Evolutionary conservation across 2,329 filamentous ascomycete genomes (phyloP), one percentile per base, ranked within the genome.

Genomic region (Nectriaceae sp.): DNA sequence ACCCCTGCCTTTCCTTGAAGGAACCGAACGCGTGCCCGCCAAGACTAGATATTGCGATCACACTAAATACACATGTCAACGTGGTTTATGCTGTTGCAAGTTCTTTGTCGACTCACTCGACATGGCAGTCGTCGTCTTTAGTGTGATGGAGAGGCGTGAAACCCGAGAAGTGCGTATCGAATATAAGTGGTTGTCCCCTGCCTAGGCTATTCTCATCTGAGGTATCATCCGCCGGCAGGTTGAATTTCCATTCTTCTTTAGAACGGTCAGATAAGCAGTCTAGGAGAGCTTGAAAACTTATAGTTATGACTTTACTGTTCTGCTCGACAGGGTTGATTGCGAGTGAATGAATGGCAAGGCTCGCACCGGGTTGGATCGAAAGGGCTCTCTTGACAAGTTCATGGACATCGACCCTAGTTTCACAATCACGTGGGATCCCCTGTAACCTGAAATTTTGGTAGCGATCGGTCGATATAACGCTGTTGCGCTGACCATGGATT

Each of bases 21-120:
- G 49, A 52, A 26, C 49, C 49, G 22, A 52, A 47, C 21, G 46
- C 46, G 24, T 49, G 45, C 13, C 45, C 45, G 15, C 40, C 40
- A 29, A 47, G 39, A 21, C 45, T 44, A 39, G 53, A 47, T 24
- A 56, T 52, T 21, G 50, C 53, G 22, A 56, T 47, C 8, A 51
- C 18, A 39, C 53, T 56, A 21, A 42, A 31, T 31, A 29, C 8
- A 29, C 5, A n/a, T 11, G 21, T 42, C 11, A 42, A 18, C 18
- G n/a, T 21, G 13, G 21, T 10, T 5, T 10, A 42, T 31, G 13
- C 26, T 21, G n/a, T 33, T 42, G 31, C 24, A 6, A 5, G 37
- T 40, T 45, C 18, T 22, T 44, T 16, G 41, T 18, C 21, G 10
- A 42, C 42, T 42, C 21, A 45, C 49, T 48, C 40, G 10, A 41